Conservation (phyloP, 1,139 yeast species). For the Candida mesenterica region DNA sequence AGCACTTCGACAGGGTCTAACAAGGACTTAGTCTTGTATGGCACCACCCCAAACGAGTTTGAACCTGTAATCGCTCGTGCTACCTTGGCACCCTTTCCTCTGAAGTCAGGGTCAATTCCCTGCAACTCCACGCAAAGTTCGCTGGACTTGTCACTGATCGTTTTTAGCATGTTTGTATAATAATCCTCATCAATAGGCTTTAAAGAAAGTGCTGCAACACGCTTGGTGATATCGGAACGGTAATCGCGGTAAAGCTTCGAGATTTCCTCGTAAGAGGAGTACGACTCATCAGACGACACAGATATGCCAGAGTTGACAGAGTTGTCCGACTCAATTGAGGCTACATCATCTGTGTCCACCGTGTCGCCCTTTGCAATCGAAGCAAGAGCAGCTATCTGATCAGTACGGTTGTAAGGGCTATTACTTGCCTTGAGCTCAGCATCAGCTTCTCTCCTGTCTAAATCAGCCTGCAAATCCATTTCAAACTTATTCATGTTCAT, state of each 20-base stretch:
- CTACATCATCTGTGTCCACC: constrained; percentile 7
- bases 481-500: constrained; percentile 51
- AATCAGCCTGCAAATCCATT: constrained; percentile 17
- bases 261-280: constrained; percentile 43
- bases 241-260: constrained; percentile 32
- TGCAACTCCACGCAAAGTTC: constrained; percentile 38
- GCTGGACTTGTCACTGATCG: constrained; percentile 41
- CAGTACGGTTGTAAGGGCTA: too few relatives aligned
- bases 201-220: constrained; percentile 17
- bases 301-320: constrained; percentile 16
- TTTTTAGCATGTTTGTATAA: constrained; percentile 30
- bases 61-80: constrained; percentile 50
- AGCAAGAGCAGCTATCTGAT: too few relatives aligned
- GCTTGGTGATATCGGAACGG: constrained; percentile 21
- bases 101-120: constrained; percentile 39
- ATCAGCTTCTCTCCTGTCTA: constrained; percentile 18
- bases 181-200: constrained; percentile 27
- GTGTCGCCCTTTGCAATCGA: too few relatives aligned
- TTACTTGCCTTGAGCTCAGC: too few relatives aligned
- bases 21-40: constrained; percentile 44
- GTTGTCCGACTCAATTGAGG: constrained; percentile 23
- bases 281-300: constrained; percentile 29
- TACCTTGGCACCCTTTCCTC: constrained; percentile 44
- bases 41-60: constrained; percentile 37
- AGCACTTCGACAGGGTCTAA: constrained; percentile 29